Evolutionary conservation across 2,329 filamentous ascomycete genomes (phyloP).

Genomic region (Cordyceps pruinosa): DNA sequence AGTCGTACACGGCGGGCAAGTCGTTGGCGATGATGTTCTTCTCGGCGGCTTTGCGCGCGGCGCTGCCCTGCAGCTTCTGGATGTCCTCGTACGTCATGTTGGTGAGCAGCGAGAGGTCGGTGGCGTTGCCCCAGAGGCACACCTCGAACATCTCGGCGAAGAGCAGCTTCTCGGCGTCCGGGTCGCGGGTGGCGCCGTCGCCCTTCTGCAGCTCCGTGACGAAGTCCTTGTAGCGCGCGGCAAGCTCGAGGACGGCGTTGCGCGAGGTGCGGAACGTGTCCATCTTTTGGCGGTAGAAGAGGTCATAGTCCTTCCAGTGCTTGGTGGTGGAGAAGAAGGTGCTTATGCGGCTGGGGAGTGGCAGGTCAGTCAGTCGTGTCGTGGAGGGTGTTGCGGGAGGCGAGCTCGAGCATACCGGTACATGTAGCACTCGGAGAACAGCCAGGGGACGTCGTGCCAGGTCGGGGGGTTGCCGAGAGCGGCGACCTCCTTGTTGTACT

Average conservation of each 20-base stretch:
- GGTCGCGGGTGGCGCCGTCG: conserved; percentile 47
- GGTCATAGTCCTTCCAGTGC: conserved; percentile 85
- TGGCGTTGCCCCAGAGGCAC: conserved; percentile 95
- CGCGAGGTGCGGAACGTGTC: conserved; percentile 88
- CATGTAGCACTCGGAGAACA: conserved; percentile 90
- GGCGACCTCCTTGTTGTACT: conserved; percentile 81
- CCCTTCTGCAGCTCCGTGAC: conserved; percentile 55
- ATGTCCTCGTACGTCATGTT: conserved; percentile 92
- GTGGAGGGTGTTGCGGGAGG: neutral
- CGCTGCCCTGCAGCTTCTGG: conserved; percentile 86
- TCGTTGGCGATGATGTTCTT: conserved; percentile 91
- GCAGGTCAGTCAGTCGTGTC: conserved; percentile 10
- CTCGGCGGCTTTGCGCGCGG: conserved; percentile 79
- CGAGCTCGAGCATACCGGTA: conserved; percentile 38
- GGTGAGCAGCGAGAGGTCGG: conserved; percentile 84
- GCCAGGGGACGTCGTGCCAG: conserved; percentile 84
- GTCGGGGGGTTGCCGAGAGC: conserved; percentile 58
- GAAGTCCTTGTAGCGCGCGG: conserved; percentile 69
- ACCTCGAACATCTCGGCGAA: conserved; percentile 95
- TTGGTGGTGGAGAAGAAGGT: conserved; percentile 69
- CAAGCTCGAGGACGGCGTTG: conserved; percentile 75
- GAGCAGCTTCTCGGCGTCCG: conserved; percentile 66
- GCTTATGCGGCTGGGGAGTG: conserved; percentile 57
- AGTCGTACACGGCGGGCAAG: conserved; percentile 62
- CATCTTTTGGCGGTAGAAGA: conserved; percentile 86